Evolutionary conservation across 179 eudicot genomes (phyloP).

Genomic region (Spinacia oleracea): DNA sequence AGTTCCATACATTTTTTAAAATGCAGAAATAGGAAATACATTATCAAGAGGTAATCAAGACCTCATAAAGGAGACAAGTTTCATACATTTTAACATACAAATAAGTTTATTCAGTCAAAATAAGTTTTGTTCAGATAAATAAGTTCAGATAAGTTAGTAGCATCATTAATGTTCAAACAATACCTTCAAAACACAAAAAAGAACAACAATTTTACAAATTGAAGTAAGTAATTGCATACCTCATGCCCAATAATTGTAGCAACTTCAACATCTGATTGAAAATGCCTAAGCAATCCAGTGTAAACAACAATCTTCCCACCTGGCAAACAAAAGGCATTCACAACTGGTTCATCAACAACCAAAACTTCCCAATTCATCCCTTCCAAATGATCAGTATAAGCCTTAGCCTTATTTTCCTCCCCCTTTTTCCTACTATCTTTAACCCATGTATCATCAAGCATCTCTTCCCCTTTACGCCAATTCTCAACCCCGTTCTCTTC

Average conservation of each 20-base stretch:
- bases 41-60: no score
- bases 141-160: no score
- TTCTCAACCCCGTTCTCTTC: slow-evolving; percentile 29
- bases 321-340: slow-evolving; percentile 86
- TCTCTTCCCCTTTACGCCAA: slow-evolving; percentile 64
- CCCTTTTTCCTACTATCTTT: slow-evolving; percentile 69
- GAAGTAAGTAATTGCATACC: slow-evolving; percentile 43
- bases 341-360: slow-evolving; percentile 70
- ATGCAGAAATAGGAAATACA: no score
- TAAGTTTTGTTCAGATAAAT: no score
- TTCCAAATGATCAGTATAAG: slow-evolving; percentile 64
- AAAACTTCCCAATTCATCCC: slow-evolving; percentile 88
- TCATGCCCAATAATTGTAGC: slow-evolving; percentile 93
- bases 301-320: slow-evolving; percentile 97
- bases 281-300: slow-evolving; percentile 76
- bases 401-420: slow-evolving; percentile 34
- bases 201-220: background rate
- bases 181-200: background rate
- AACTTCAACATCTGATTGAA: slow-evolving; percentile 63
- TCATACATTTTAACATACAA: no score
- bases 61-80: no score
- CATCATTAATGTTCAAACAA: background rate
- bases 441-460: slow-evolving; percentile 83
- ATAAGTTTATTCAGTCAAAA: no score
- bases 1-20: no score